A percentile compares a stretch with the other conserved stretches of the same genome.
phyloP scores from a whole-genome alignment of 106 monocot species.

The Platanthera guangdongensis region DNA sequence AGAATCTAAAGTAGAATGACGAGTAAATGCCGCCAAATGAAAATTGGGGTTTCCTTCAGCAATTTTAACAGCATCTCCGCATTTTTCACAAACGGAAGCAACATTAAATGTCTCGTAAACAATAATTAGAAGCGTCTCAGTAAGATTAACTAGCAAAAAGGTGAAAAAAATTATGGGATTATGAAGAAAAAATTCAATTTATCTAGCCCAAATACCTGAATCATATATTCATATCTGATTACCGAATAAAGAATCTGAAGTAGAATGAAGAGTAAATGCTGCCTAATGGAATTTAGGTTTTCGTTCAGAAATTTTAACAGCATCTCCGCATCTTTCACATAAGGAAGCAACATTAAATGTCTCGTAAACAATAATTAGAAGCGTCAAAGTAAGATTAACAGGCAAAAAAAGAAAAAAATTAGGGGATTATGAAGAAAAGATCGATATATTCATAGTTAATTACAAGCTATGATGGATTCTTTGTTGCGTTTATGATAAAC shows the following conservation, averaged over 20 bases:
- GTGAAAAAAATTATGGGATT: no score
- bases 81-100: neutral
- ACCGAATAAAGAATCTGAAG: no score
- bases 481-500: neutral
- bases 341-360: no score
- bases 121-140: no score
- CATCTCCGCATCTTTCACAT: neutral
- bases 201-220: no score
- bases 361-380: no score
- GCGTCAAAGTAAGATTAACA: no score
- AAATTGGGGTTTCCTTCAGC: neutral
- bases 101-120: no score
- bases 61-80: neutral
- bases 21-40: neutral
- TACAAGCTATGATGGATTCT: neutral
- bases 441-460: neutral
- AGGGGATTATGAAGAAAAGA: neutral
- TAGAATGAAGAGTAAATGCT: neutral
- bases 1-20: no score
- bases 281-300: neutral
- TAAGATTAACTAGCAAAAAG: no score
- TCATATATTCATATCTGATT: no score
- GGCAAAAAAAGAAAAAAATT: neutral
- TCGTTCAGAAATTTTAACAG: neutral
- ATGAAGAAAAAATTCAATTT: no score